Evolutionary conservation across 371 early-diverging fungal species (phyloP).

Genomic region (Mortierella sp.): DNA sequence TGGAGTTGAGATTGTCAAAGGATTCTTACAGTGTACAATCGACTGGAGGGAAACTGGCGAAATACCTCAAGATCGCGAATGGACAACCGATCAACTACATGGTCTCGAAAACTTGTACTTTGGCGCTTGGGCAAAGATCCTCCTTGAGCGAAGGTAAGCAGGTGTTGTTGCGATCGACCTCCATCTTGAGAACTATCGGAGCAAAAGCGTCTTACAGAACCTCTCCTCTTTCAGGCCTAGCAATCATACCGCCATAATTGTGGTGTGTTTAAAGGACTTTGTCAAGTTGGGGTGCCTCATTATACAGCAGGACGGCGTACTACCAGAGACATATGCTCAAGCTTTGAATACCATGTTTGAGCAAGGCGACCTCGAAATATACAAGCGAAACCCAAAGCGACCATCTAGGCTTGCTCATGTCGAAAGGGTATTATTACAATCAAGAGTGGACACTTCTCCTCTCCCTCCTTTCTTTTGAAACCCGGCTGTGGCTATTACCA

Average conservation of each 20-base stretch:
- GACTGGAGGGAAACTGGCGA: slow-evolving; percentile 22
- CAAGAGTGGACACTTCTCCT: neutral
- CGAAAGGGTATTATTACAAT: slow-evolving; percentile 17
- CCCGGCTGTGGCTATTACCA: no score
- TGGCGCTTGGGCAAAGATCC: slow-evolving; percentile 37
- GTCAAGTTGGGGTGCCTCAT: slow-evolving; percentile 30
- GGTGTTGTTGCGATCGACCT: no score
- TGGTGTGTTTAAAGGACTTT: slow-evolving; percentile 28
- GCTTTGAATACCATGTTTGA: slow-evolving; percentile 30
- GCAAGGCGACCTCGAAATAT: slow-evolving; percentile 37
- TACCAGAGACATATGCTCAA: slow-evolving; percentile 34
- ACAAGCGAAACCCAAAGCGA: slow-evolving; percentile 38
- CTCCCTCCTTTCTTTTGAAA: neutral
- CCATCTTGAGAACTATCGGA: neutral
- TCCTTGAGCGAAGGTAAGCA: slow-evolving; percentile 47
- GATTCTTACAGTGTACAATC: slow-evolving; percentile 11
- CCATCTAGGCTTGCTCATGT: slow-evolving; percentile 34
- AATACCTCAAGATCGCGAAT: slow-evolving; percentile 3
- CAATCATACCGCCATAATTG: slow-evolving; percentile 9
- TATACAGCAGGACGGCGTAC: slow-evolving; percentile 19
- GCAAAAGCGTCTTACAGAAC: neutral
- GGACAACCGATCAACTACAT: slow-evolving; percentile 11
- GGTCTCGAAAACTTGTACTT: slow-evolving; percentile 25
- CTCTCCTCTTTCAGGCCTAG: slow-evolving; percentile 13
- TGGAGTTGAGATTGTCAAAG: slow-evolving; percentile 17